phyloP scores from a whole-genome alignment of 2,329 filamentous ascomycete species.

The Gyromitra esculenta region DNA sequence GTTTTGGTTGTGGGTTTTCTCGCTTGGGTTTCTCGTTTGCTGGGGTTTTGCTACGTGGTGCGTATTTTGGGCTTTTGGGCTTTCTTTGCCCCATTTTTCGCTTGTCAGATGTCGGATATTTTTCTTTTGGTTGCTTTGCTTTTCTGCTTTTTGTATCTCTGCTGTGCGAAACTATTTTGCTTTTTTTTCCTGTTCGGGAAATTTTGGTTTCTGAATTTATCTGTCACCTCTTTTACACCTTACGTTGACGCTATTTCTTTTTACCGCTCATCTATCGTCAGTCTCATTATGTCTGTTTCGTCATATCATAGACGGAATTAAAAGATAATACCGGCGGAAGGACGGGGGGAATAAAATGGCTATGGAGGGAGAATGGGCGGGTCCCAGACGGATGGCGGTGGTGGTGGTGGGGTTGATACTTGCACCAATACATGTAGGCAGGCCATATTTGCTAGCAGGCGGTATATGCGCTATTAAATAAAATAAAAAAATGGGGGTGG shows the following conservation, averaged over 20 bases:
- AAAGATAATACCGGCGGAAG: neutral
- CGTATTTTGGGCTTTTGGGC: neutral
- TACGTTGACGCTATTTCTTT: neutral
- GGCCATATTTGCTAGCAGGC: neutral
- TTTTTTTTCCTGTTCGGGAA: neutral
- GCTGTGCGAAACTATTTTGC: neutral
- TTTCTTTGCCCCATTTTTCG: neutral
- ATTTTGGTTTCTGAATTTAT: neutral
- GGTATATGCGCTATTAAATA: neutral
- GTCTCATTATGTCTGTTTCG: neutral
- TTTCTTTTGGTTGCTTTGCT: neutral
- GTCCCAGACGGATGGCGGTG: no score
- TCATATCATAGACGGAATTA: neutral
- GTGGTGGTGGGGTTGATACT: neutral
- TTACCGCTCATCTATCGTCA: neutral
- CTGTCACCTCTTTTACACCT: no score
- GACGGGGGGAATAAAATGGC: no score
- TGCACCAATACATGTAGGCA: neutral
- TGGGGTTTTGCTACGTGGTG: neutral
- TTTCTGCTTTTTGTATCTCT: neutral
- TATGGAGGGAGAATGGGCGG: neutral
- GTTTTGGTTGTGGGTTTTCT: neutral
- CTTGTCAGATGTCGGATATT: neutral
- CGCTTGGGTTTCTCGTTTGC: neutral
- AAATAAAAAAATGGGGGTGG: neutral